Evolutionary conservation across 306 rosid species (phyloP).

Genomic region (Ormosia emarginata): DNA sequence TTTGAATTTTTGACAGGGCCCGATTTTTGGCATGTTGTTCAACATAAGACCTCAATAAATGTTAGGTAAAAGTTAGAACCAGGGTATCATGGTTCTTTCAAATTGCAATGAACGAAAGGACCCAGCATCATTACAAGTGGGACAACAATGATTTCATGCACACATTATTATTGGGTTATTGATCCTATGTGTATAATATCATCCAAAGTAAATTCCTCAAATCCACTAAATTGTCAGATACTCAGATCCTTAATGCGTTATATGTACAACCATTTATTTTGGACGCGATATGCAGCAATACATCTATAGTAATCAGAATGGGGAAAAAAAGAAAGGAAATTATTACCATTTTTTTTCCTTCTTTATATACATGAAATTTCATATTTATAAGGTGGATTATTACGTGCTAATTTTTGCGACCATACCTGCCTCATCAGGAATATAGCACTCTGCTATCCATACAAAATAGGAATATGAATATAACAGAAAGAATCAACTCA

Average conservation of each 20-base stretch:
- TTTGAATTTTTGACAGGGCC: neutral
- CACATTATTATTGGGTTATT: neutral
- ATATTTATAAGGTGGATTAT: neutral
- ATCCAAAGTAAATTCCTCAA: neutral
- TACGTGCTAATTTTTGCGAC: neutral
- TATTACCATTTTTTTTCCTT: neutral
- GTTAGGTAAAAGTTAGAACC: conserved; percentile 12
- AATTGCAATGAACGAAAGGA: conserved; percentile 19
- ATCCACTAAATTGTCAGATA: neutral
- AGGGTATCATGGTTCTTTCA: conserved; percentile 15
- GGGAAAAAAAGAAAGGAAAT: neutral
- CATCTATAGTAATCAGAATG: neutral
- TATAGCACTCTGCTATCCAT: conserved; percentile 1
- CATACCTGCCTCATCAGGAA: neutral
- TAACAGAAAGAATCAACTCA: conserved; percentile 22
- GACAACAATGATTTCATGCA: conserved; percentile 24
- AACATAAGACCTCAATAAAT: neutral
- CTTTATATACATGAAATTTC: neutral
- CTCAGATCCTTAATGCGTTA: neutral
- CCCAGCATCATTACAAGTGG: conserved; percentile 25
- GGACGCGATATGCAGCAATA: neutral
- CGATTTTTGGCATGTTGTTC: neutral
- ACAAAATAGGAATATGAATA: conserved; percentile 28
- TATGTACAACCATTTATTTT: neutral
- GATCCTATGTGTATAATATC: neutral